A percentile compares a stretch with the other conserved stretches of the same genome.
Evolutionary conservation across 2,329 filamentous ascomycete genomes (phyloP).

Genomic region (Colletotrichum brevisporum): DNA sequence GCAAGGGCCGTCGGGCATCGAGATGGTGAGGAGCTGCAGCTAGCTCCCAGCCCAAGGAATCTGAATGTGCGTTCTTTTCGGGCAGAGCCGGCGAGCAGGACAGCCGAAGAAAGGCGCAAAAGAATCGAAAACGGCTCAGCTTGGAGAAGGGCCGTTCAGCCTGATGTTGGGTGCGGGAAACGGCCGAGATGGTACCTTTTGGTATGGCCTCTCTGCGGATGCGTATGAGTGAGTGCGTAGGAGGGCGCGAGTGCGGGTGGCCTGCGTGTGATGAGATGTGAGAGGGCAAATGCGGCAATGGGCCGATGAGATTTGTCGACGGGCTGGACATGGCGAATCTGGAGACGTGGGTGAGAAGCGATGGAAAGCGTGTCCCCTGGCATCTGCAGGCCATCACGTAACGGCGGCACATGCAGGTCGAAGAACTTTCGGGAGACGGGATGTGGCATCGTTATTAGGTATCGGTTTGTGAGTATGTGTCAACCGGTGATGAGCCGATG

Average conservation of each 20-base stretch:
- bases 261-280: background rate
- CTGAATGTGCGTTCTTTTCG: constrained; percentile 13
- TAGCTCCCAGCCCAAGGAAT: background rate
- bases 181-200: constrained; percentile 15
- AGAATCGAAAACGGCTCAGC: constrained; percentile 29
- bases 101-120: background rate
- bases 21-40: background rate
- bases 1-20: constrained; percentile 8
- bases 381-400: constrained; percentile 15
- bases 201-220: background rate
- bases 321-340: background rate
- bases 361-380: background rate
- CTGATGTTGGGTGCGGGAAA: constrained; percentile 18
- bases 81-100: constrained; percentile 11
- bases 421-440: background rate
- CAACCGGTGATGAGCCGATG: background rate
- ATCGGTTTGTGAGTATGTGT: background rate
- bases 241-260: too few species aligned
- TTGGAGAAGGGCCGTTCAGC: constrained; percentile 24
- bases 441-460: constrained; percentile 1
- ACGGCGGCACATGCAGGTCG: background rate
- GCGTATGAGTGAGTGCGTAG: background rate
- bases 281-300: background rate
- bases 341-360: constrained; percentile 1
- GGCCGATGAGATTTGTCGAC: constrained; percentile 13